Evolutionary conservation across 805 yeast genomes (phyloP).

Genomic region (Pichia pseudocactophila): DNA sequence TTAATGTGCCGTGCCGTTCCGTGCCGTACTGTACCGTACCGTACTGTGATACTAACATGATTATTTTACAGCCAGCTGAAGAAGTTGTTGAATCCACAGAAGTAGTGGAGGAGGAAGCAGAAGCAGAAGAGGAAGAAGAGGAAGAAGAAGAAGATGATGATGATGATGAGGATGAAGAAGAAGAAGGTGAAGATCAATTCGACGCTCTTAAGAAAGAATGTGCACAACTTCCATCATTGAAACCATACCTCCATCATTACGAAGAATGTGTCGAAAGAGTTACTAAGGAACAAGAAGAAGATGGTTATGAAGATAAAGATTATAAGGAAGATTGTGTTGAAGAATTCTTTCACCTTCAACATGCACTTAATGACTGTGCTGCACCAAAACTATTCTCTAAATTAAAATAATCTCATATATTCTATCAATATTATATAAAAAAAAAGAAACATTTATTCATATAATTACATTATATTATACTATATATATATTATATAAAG

Average conservation of each 20-base stretch:
- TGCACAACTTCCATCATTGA: conserved; percentile 55
- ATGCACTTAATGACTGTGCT: conserved; percentile 84
- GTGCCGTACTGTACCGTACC: too few relatives aligned
- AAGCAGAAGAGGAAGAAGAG: conserved; percentile 33
- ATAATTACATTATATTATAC: too few relatives aligned
- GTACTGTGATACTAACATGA: conserved; percentile 9
- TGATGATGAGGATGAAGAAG: conserved; percentile 39
- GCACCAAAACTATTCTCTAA: conserved; percentile 84
- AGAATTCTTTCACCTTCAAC: conserved; percentile 95
- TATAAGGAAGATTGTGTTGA: conserved; percentile 97
- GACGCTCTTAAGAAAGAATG: conserved; percentile 65
- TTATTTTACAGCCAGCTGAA: conserved; percentile 19
- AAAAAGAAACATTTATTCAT: not conserved
- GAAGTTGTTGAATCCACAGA: conserved; percentile 29
- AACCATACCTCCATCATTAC: conserved; percentile 76
- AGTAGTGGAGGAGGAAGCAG: conserved; percentile 52
- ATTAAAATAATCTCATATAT: conserved; percentile 49
- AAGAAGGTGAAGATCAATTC: conserved; percentile 55
- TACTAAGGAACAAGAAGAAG: conserved; percentile 75
- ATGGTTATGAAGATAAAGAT: conserved; percentile 66
- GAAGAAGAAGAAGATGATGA: conserved; percentile 33
- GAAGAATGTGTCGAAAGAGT: conserved; percentile 95
- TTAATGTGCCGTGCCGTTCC: too few relatives aligned
- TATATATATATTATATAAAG: not conserved
- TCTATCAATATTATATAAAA: not conserved